A percentile compares a stretch with the other conserved stretches of the same genome.
These are phyloP conservation scores for Sporothrix brasiliensis DNA, from an alignment of 2,329 filamentous ascomycete species.

Conservation along the genomic window DNA sequence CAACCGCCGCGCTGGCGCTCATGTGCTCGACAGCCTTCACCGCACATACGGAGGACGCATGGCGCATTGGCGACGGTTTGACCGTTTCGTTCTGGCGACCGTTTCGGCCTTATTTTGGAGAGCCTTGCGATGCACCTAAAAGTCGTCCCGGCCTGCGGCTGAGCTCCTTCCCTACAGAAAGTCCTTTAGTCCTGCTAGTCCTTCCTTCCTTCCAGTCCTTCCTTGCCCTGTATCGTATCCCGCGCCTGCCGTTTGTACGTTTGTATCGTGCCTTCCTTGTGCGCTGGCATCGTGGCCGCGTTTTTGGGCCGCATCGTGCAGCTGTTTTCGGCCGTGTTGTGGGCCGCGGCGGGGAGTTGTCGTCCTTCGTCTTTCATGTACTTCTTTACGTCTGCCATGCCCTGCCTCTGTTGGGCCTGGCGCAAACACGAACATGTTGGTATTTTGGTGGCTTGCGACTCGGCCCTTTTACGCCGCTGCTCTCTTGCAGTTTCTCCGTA, in stretches of 20 bases:
- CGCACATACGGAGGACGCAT: neutral
- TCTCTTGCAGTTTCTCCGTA: neutral
- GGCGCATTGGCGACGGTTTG: neutral
- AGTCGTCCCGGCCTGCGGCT: neutral
- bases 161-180: slow-evolving; percentile 17
- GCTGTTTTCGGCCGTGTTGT: slow-evolving; percentile 12
- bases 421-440: slow-evolving; percentile 4
- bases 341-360: neutral
- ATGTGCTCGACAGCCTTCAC: neutral
- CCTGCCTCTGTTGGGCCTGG: slow-evolving; percentile 3
- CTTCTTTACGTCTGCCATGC: neutral
- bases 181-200: too few relatives aligned
- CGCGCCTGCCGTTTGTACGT: slow-evolving; percentile 21
- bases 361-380: neutral
- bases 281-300: slow-evolving; percentile 22
- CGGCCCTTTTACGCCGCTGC: slow-evolving; percentile 27
- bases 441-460: neutral
- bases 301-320: slow-evolving; percentile 26
- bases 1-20: neutral
- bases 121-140: neutral
- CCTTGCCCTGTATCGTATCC: neutral
- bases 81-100: neutral
- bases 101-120: neutral
- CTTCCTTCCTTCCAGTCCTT: neutral
- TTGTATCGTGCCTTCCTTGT: slow-evolving; percentile 17